Conservation (phyloP, 2,329 filamentous ascomycete genomes). For the Phoma sp. region DNA sequence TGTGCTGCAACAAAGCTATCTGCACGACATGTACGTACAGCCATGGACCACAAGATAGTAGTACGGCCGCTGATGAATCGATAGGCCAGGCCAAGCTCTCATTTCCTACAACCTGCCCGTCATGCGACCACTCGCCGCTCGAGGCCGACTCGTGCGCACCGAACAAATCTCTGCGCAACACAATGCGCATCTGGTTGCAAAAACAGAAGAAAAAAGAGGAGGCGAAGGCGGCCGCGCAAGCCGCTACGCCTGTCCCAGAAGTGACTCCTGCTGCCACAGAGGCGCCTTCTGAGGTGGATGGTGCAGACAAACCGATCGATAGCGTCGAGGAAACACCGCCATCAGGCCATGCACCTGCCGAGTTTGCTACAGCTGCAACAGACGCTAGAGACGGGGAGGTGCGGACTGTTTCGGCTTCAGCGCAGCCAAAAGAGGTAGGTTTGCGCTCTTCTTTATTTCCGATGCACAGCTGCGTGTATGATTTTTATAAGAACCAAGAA, state of each 20-base stretch:
- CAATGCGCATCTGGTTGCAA: constrained; percentile 88
- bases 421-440: constrained; percentile 38
- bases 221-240: constrained; percentile 42
- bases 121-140: constrained; percentile 91
- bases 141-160: constrained; percentile 85
- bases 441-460: constrained; percentile 2
- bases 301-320: constrained; percentile 38
- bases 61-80: not conserved
- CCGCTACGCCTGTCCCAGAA: constrained; percentile 36
- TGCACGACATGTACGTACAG: constrained; percentile 79
- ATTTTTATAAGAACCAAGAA: constrained; percentile 11
- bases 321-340: constrained; percentile 36
- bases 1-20: constrained; percentile 94
- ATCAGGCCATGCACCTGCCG: constrained; percentile 18
- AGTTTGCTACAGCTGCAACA: constrained; percentile 18
- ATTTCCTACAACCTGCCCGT: constrained; percentile 83
- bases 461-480: constrained; percentile 7
- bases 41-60: not conserved
- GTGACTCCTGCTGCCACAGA: constrained; percentile 30
- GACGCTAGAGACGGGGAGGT: constrained; percentile 21
- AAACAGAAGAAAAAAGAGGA: constrained; percentile 76
- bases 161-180: constrained; percentile 90
- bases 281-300: constrained; percentile 26
- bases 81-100: constrained; percentile 52
- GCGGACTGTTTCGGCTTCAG: constrained; percentile 28